Evolutionary conservation across 352 stramenopile genomes (phyloP).

Genomic region (Chloridella minuta): DNA sequence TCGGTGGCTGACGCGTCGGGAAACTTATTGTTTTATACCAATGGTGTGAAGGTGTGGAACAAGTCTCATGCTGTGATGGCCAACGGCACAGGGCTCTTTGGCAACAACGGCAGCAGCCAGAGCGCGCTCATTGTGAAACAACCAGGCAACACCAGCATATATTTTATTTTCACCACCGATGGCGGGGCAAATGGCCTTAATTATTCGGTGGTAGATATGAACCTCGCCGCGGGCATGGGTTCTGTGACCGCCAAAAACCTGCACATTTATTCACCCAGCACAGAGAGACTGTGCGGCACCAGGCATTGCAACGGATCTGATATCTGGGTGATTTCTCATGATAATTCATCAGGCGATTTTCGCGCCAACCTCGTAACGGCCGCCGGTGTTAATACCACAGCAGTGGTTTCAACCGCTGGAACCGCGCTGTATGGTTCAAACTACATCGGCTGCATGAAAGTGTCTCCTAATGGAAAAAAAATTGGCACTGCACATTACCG

Average conservation of each 20-base stretch:
- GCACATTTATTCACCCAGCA: neutral
- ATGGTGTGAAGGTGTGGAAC: neutral
- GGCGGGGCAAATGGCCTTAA: neutral
- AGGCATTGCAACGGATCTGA: neutral
- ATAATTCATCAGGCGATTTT: neutral
- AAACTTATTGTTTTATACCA: neutral
- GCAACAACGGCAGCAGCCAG: neutral
- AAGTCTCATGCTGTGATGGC: neutral
- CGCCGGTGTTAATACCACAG: neutral
- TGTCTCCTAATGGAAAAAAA: neutral
- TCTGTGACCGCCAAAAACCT: neutral
- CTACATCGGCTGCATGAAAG: neutral
- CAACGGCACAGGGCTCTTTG: neutral
- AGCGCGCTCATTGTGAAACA: neutral
- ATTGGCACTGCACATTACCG: neutral
- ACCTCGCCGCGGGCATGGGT: neutral
- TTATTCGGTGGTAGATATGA: neutral
- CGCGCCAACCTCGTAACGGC: neutral
- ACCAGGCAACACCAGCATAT: neutral
- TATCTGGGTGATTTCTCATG: neutral
- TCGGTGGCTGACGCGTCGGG: neutral
- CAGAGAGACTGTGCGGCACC: neutral
- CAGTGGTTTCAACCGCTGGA: neutral
- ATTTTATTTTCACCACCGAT: neutral
- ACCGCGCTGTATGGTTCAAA: neutral